These are phyloP conservation scores for Pseudogymnoascus sp. DNA, from an alignment of 2,329 filamentous ascomycete genomes.

Conservation along the genomic window DNA sequence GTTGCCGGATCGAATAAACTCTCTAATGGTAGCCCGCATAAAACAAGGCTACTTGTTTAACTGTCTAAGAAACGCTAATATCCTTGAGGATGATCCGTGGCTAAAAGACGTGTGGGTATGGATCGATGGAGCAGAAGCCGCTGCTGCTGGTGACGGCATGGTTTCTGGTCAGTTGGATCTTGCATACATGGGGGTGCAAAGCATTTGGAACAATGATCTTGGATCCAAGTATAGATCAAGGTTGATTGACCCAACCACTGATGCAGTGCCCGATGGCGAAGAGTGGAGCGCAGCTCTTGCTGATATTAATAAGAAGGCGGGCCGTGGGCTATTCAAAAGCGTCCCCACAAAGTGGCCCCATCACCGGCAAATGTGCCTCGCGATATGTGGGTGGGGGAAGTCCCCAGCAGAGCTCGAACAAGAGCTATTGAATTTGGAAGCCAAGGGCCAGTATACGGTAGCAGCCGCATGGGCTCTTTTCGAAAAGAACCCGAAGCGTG, in stretches of 20 bases:
- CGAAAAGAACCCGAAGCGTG: slow-evolving; percentile 58
- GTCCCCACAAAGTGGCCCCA: slow-evolving; percentile 55
- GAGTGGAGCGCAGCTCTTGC: slow-evolving; percentile 56
- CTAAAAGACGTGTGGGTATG: slow-evolving; percentile 74
- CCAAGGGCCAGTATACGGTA: slow-evolving; percentile 55
- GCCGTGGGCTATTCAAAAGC: slow-evolving; percentile 55
- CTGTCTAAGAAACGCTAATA: slow-evolving; percentile 52
- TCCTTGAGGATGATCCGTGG: slow-evolving; percentile 66
- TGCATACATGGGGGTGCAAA: slow-evolving; percentile 65
- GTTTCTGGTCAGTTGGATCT: slow-evolving; percentile 58
- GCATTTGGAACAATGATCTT: slow-evolving; percentile 63
- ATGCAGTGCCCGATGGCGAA: neutral
- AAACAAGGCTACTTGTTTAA: slow-evolving; percentile 57
- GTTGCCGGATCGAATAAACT: slow-evolving; percentile 36
- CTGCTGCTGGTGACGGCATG: slow-evolving; percentile 62
- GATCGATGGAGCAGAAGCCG: slow-evolving; percentile 56
- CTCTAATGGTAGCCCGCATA: slow-evolving; percentile 50
- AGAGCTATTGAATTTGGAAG: slow-evolving; percentile 37
- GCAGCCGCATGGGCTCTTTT: slow-evolving; percentile 70
- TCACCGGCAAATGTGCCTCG: slow-evolving; percentile 66
- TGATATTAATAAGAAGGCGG: slow-evolving; percentile 53
- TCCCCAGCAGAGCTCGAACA: slow-evolving; percentile 38
- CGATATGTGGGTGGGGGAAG: slow-evolving; percentile 65
- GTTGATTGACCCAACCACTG: slow-evolving; percentile 35
- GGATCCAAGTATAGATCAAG: slow-evolving; percentile 35